phyloP scores from a whole-genome alignment of 1,139 yeast genomes.

The Maudiozyma humilis region DNA sequence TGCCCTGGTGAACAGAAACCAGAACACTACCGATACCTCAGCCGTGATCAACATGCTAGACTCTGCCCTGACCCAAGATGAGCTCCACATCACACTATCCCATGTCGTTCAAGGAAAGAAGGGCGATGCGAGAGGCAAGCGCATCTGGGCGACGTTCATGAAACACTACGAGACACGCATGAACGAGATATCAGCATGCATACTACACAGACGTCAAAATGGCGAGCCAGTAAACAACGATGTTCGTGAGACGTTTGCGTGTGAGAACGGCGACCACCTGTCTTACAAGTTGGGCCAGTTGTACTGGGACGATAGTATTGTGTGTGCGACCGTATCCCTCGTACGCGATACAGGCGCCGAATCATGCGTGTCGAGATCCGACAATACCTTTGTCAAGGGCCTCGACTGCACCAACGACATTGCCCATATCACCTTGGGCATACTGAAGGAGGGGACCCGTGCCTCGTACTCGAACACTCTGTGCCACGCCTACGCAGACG shows the following conservation, averaged over 20 bases:
- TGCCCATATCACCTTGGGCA: conserved; percentile 76
- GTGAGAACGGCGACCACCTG: conserved; percentile 25
- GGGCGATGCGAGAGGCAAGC: conserved; percentile 24
- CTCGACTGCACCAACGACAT: conserved; percentile 37
- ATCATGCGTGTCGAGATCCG: conserved; percentile 23
- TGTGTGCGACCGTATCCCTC: conserved; percentile 50
- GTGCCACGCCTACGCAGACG: conserved; percentile 13
- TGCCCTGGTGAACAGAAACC: conserved; percentile 6
- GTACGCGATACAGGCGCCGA: conserved; percentile 5
- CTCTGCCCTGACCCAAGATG: conserved; percentile 36
- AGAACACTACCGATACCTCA: conserved; percentile 2
- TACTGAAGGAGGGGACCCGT: conserved; percentile 38
- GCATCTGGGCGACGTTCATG: conserved; percentile 31
- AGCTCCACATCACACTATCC: conserved; percentile 72
- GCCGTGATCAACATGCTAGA: neutral
- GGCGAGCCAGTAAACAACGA: conserved; percentile 5
- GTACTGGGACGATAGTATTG: conserved; percentile 45
- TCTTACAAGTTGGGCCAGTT: conserved; percentile 39
- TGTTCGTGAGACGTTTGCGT: conserved; percentile 3
- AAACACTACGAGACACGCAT: conserved; percentile 13
- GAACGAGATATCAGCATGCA: conserved; percentile 2
- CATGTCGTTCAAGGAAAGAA: conserved; percentile 39
- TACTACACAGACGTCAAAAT: conserved; percentile 1
- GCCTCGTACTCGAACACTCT: conserved; percentile 47
- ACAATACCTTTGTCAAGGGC: conserved; percentile 19